Conservation (phyloP, 306 rosid genomes). For the Castanea sativa region DNA sequence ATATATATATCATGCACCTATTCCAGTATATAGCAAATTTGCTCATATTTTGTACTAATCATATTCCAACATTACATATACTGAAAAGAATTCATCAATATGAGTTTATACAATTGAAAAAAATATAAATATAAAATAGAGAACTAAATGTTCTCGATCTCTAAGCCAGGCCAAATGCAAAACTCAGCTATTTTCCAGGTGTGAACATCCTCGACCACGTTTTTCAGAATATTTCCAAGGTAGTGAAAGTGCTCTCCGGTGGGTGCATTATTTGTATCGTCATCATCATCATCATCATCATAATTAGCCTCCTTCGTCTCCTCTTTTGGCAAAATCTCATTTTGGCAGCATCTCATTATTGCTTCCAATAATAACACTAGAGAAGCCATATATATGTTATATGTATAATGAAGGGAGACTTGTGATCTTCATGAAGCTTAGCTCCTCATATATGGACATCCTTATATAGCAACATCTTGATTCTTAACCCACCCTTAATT, state of each 20-base stretch:
- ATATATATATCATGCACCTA: too few relatives aligned
- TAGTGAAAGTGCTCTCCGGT: constrained; percentile 20
- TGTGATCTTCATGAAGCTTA: not conserved
- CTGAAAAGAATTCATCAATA: too few relatives aligned
- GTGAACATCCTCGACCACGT: constrained; percentile 18
- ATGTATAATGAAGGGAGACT: not conserved
- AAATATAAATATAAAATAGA: not conserved
- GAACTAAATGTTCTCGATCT: too few relatives aligned
- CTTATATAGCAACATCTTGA: not conserved
- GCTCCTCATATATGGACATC: not conserved
- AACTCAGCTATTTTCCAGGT: constrained; percentile 33
- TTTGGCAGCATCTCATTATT: constrained; percentile 18
- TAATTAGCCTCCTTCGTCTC: not conserved
- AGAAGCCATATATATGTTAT: constrained; percentile 33
- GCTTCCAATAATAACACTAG: constrained; percentile 42
- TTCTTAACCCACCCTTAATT: not conserved
- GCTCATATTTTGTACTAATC: too few relatives aligned
- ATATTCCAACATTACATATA: too few relatives aligned
- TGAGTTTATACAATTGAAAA: not conserved
- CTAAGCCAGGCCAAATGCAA: constrained; percentile 26
- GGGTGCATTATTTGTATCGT: constrained; percentile 1
- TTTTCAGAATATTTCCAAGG: constrained; percentile 8
- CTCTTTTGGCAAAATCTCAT: constrained; percentile 10
- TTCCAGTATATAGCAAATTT: too few relatives aligned
- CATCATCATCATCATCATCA: not conserved